Percentiles rank a stretch among this genome's conserved stretches.
Conservation (phyloP, 2,329 filamentous ascomycete species). For the Trichoderma semiorbis region DNA sequence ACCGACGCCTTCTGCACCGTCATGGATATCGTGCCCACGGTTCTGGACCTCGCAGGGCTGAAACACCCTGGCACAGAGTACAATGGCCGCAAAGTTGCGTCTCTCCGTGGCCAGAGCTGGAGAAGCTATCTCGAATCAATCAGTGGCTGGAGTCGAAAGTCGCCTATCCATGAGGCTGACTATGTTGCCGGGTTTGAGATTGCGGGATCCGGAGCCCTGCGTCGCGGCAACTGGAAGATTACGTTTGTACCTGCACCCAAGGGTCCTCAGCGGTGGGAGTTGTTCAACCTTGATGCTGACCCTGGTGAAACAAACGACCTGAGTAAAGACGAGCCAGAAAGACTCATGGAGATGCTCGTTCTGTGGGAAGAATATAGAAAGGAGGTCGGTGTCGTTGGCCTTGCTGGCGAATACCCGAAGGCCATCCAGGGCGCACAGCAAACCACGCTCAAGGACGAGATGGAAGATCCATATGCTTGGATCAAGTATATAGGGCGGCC, state of each 20-base stretch:
- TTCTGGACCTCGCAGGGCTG: constrained; percentile 9
- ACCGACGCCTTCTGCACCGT: constrained; percentile 8
- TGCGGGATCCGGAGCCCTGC: constrained; percentile 11
- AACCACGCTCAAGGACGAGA: constrained; percentile 5
- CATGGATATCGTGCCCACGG: constrained; percentile 10
- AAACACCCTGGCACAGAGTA: constrained; percentile 9
- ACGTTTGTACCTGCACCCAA: constrained; percentile 9
- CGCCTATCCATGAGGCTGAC: neutral
- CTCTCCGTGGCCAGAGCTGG: constrained; percentile 14
- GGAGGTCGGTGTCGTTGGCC: constrained; percentile 21
- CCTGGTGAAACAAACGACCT: constrained; percentile 34
- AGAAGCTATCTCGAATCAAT: neutral
- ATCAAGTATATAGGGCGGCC: constrained; percentile 13
- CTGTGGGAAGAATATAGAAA: constrained; percentile 35
- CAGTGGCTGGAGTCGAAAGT: constrained; percentile 7
- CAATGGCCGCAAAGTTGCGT: constrained; percentile 6
- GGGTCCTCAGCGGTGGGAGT: constrained; percentile 28
- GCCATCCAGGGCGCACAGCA: neutral
- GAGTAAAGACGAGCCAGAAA: constrained; percentile 24
- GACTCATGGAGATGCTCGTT: constrained; percentile 28
- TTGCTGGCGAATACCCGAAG: constrained; percentile 3
- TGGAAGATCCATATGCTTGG: constrained; percentile 15
- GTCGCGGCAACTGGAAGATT: constrained; percentile 11
- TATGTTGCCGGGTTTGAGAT: constrained; percentile 10
- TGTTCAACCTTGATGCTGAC: constrained; percentile 32